Evolutionary conservation across 2,329 filamentous ascomycete genomes (phyloP), one percentile per base, ranked within the genome.

Genomic region (Emergomyces orientalis): DNA sequence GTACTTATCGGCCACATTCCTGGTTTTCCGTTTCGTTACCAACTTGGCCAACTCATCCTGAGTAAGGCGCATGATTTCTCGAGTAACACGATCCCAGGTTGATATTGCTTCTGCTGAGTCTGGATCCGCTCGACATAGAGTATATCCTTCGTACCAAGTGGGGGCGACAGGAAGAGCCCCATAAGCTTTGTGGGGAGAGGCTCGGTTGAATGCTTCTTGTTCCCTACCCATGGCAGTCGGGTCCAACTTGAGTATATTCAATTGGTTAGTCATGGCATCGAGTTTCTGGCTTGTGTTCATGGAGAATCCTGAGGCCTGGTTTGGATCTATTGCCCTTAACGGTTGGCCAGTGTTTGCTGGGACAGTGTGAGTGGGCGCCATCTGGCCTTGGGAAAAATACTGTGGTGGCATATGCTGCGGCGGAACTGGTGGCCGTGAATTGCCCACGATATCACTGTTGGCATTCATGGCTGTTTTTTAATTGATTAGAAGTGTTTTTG

Each of bases 91-190:
- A 11, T 59, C 69, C 75, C 74, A 76, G 39, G 65, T 71, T 59
- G 70, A 63, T 54, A 70, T 69, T 51, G 71, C 68, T 13, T 71
- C 71, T n/a, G 70, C 64, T 25, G 63, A 62, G 30, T 63, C 56
- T 13, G 70, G 65, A 17, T 71, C 68, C 19, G 72, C 73, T 60
- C 72, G 72, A 66, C 69, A 71, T 58, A 76, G 71, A n/a, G 69
- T 73, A 64, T 71, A 77, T 2, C 75, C 74, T 61, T 74, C 73
- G 27, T 73, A 72, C 13, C n/a, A 43, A 25, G 59, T 32, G 17
- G 47, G 49, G 7, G 58, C 34, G 54, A 45, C 34, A 34, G 32
- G 49, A 9, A 43, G 22, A n/a, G 19, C 25, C 13, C 27, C 27
- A 41, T n/a, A 2, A n/a, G 14, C 19, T n/a, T 22, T 47, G 6